Percentiles rank a stretch among this genome's conserved stretches.
phyloP scores from a whole-genome alignment of 2,329 filamentous ascomycete species.

The Xylariaceae sp. region DNA sequence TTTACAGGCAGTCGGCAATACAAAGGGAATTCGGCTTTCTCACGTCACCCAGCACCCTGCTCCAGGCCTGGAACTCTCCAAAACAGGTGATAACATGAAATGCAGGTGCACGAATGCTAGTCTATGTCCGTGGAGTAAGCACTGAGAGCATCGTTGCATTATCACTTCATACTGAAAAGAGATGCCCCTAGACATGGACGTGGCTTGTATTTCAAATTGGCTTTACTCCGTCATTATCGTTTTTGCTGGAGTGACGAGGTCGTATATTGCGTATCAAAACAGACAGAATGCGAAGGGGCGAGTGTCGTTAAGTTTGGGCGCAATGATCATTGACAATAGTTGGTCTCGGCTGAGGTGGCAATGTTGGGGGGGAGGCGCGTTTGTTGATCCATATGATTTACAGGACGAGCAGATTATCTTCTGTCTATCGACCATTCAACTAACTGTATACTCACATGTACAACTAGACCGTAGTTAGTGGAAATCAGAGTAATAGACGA shows the following conservation, averaged over 20 bases:
- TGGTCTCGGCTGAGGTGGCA: background rate
- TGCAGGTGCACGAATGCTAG: background rate
- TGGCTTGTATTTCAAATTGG: conserved; percentile 57
- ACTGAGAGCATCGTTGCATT: background rate
- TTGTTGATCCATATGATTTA: background rate
- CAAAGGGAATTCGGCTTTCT: background rate
- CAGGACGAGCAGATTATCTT: background rate
- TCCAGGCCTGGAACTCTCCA: background rate
- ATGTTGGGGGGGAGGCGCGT: background rate
- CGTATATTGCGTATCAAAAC: conserved; percentile 19
- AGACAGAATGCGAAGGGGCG: conserved; percentile 30
- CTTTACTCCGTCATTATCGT: conserved; percentile 57
- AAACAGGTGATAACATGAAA: background rate
- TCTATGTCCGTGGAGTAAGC: background rate
- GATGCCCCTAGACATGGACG: conserved; percentile 38
- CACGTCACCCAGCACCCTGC: background rate
- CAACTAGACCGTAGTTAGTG: too few species aligned
- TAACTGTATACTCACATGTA: too few species aligned
- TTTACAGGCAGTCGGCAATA: too few species aligned
- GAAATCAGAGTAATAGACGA: too few species aligned
- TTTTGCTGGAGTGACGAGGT: conserved; percentile 37
- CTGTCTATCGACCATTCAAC: background rate
- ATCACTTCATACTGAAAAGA: background rate
- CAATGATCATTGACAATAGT: conserved; percentile 54
- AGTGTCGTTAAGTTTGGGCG: conserved; percentile 46